Evolutionary conservation across 1,139 yeast species (phyloP).

Genomic region (Taphrina pruni): DNA sequence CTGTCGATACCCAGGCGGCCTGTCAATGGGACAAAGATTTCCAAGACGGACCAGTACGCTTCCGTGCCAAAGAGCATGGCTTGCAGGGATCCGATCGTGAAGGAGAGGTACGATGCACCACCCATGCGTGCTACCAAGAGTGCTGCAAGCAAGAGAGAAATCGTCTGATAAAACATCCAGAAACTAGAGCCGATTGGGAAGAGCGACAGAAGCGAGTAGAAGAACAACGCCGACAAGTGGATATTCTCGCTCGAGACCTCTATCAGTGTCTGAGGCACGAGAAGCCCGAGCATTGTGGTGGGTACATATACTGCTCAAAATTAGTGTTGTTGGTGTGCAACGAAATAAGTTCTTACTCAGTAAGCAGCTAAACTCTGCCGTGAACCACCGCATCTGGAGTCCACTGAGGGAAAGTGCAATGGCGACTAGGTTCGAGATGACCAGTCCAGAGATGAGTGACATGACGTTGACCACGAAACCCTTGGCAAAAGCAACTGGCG

Average conservation of each 20-base stretch:
- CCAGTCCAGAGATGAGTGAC: constrained; percentile 23
- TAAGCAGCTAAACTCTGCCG: constrained; percentile 23
- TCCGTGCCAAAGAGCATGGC: constrained; percentile 39
- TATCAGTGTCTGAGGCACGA: constrained; percentile 2
- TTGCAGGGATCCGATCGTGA: constrained; percentile 33
- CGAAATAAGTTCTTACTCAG: background rate
- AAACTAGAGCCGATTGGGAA: constrained; percentile 30
- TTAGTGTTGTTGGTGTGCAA: background rate
- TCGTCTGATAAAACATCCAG: constrained; percentile 34
- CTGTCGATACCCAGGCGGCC: constrained; percentile 41
- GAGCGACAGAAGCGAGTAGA: constrained; percentile 19
- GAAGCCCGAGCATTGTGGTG: constrained; percentile 23
- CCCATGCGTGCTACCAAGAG: constrained; percentile 11
- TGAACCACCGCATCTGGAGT: constrained; percentile 30
- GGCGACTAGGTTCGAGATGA: constrained; percentile 30
- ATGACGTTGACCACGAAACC: constrained; percentile 19
- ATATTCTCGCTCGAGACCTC: background rate
- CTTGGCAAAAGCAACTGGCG: constrained; percentile 1
- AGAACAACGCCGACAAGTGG: constrained; percentile 23
- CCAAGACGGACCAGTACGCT: constrained; percentile 33
- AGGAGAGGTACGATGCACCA: constrained; percentile 16
- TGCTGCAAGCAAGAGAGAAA: constrained; percentile 23
- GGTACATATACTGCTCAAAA: constrained; percentile 18
- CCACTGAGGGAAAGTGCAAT: constrained; percentile 15
- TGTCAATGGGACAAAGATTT: constrained; percentile 42